Evolutionary conservation across 1,284 basidiomycete species (phyloP).

Genomic region (Trametes hirsuta): DNA sequence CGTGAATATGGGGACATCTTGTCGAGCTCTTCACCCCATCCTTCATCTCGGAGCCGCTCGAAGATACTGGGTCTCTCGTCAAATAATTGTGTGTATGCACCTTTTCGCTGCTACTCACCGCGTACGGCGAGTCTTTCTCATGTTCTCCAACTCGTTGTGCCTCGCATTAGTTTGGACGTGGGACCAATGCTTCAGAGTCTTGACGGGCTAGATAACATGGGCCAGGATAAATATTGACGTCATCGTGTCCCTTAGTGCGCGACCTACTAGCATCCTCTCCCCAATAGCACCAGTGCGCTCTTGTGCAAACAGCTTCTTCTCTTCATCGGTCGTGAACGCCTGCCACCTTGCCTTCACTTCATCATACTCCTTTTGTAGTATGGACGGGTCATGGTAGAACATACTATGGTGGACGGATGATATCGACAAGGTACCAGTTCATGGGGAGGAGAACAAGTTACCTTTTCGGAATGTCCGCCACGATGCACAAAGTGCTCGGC

Average conservation of each 20-base stretch:
- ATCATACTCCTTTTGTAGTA: not conserved
- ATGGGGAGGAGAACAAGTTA: too few relatives aligned
- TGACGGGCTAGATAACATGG: not conserved
- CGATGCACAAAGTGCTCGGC: too few relatives aligned
- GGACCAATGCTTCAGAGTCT: not conserved
- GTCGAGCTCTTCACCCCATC: conserved; percentile 5
- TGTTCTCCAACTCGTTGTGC: not conserved
- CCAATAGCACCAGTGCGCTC: not conserved
- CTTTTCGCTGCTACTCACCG: not conserved
- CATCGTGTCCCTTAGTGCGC: too few relatives aligned
- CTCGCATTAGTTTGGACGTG: too few relatives aligned
- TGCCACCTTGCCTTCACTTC: not conserved
- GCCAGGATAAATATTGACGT: too few relatives aligned
- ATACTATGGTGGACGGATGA: not conserved
- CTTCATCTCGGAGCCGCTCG: conserved; percentile 7
- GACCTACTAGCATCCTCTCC: not conserved
- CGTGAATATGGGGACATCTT: not conserved
- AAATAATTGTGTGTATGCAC: not conserved
- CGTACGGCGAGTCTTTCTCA: not conserved
- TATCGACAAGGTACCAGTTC: too few relatives aligned
- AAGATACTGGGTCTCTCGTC: not conserved
- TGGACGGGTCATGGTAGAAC: not conserved
- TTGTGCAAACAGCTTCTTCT: not conserved
- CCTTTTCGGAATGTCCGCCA: too few relatives aligned
- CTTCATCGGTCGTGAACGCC: not conserved